phyloP scores from a whole-genome alignment of 805 yeast genomes.

The Ogataea ramenticola region DNA sequence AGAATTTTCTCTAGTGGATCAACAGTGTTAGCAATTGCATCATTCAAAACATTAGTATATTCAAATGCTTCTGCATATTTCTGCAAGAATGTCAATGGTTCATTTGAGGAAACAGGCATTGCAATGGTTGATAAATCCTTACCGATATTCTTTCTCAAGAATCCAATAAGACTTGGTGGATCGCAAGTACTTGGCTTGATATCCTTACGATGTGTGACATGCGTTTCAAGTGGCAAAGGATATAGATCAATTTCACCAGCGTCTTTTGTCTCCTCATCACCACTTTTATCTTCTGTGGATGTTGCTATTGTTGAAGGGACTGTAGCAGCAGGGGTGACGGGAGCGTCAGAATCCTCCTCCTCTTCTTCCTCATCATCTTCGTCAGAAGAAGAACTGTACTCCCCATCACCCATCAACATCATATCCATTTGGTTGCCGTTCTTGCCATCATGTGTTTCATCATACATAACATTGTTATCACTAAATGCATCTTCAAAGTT shows the following conservation, averaged over 20 bases:
- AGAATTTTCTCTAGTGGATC: conserved; percentile 40
- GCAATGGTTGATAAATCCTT: conserved; percentile 80
- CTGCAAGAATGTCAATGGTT: conserved; percentile 81
- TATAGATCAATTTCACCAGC: conserved; percentile 38
- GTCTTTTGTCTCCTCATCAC: no score
- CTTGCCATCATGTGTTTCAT: not conserved
- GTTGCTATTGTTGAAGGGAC: not conserved
- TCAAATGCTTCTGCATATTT: conserved; percentile 75
- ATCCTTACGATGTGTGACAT: conserved; percentile 48
- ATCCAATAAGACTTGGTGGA: conserved; percentile 78
- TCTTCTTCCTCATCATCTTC: conserved; percentile 10
- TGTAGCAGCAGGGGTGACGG: not conserved
- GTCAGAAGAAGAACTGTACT: conserved; percentile 8
- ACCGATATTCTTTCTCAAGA: conserved; percentile 85
- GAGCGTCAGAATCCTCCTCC: not conserved
- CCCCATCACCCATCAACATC: not conserved
- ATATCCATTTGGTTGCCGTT: not conserved
- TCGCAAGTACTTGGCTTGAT: conserved; percentile 50
- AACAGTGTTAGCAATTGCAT: conserved; percentile 39
- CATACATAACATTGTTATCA: not conserved
- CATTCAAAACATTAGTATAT: conserved; percentile 58
- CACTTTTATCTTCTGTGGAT: not conserved
- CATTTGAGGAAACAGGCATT: conserved; percentile 93
- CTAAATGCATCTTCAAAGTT: conserved; percentile 2
- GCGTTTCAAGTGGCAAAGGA: conserved; percentile 53